phyloP scores from a whole-genome alignment of 768 basidiomycete species.

The Rhodosporidiobolus odoratus region DNA sequence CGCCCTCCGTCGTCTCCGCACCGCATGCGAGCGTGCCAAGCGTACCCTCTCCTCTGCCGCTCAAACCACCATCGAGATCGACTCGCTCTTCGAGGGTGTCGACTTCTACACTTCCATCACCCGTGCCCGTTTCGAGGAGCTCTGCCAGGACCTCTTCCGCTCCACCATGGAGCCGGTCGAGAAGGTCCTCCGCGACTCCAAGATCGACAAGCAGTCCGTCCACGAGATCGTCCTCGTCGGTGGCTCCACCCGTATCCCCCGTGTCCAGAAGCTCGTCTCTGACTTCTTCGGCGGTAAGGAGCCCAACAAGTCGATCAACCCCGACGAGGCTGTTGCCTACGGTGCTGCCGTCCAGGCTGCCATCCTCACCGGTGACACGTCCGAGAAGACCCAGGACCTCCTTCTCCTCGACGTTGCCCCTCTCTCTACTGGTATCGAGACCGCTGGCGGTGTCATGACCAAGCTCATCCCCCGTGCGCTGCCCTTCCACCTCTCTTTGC shows the following conservation, averaged over 20 bases:
- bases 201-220: constrained; percentile 92
- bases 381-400: constrained; percentile 94
- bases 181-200: constrained; percentile 95
- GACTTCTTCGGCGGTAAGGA: constrained; percentile 94
- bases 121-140: constrained; percentile 93
- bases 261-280: constrained; percentile 92
- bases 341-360: constrained; percentile 98
- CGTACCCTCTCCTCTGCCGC: constrained; percentile 94
- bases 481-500: constrained; percentile 41
- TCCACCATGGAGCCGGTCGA: constrained; percentile 90
- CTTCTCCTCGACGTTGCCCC: constrained; percentile 91
- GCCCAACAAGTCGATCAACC: constrained; percentile 99
- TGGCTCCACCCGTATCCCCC: constrained; percentile 97
- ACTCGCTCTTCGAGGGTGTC: constrained; percentile 94
- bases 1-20: constrained; percentile 93
- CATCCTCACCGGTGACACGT: constrained; percentile 94
- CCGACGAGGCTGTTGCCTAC: constrained; percentile 96
- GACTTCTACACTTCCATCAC: constrained; percentile 98
- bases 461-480: constrained; percentile 61
- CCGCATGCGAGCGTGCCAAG: constrained; percentile 98
- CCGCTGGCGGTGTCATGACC: constrained; percentile 98
- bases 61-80: constrained; percentile 95
- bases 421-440: constrained; percentile 90
- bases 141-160: constrained; percentile 92
- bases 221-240: constrained; percentile 97